Percentiles rank a stretch among this genome's conserved stretches.
Evolutionary conservation across 352 stramenopile genomes (phyloP).

Genomic region (Pythium biforme): DNA sequence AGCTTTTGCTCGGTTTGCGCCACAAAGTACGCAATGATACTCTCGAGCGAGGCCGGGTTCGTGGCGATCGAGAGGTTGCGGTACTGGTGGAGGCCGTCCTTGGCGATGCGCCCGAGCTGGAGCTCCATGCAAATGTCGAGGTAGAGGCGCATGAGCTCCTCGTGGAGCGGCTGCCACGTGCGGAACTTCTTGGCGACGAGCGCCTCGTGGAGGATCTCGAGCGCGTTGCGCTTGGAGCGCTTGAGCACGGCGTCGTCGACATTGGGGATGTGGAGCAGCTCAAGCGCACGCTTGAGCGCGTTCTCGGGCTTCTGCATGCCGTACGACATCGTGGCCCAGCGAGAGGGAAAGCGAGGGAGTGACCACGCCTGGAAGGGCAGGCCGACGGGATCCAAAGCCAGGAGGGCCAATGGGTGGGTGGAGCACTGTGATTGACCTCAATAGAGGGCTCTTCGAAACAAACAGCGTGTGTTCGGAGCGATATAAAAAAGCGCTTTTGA

Average conservation of each 20-base stretch:
- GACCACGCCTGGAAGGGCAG: not conserved
- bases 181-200: slow-evolving; percentile 94
- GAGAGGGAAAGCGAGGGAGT: not conserved
- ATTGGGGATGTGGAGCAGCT: slow-evolving; percentile 80
- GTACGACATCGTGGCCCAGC: slow-evolving; percentile 55
- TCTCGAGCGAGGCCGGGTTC: slow-evolving; percentile 95
- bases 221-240: slow-evolving; percentile 76
- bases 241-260: slow-evolving; percentile 66
- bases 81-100: slow-evolving; percentile 99
- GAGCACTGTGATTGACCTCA: not conserved
- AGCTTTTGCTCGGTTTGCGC: slow-evolving; percentile 89
- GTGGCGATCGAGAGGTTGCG: slow-evolving; percentile 94
- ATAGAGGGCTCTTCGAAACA: not conserved
- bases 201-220: slow-evolving; percentile 92
- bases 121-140: slow-evolving; percentile 96
- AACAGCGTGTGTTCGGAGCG: slow-evolving; percentile 2
- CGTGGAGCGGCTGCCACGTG: slow-evolving; percentile 96
- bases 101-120: slow-evolving; percentile 92
- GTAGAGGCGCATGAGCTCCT: slow-evolving; percentile 97
- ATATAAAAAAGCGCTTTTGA: not conserved
- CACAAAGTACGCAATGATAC: slow-evolving; percentile 92
- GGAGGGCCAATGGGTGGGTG: not conserved
- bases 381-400: not conserved
- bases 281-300: slow-evolving; percentile 88
- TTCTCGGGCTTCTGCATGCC: slow-evolving; percentile 92